phyloP scores from a whole-genome alignment of 345 rosid species.

The Tarenaya hassleriana region DNA sequence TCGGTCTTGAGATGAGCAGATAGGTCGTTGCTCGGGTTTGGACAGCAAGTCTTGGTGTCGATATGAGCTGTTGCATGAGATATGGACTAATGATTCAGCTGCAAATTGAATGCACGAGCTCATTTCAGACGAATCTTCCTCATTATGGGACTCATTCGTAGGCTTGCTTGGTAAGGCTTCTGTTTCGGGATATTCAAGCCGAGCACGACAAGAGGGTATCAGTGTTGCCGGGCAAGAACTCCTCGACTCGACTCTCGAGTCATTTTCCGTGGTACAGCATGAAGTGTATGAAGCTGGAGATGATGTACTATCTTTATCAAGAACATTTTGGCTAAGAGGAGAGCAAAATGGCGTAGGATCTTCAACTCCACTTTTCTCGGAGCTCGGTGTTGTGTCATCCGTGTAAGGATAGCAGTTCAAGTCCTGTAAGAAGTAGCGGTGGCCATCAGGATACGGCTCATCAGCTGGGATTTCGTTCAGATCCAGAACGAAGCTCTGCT shows the following conservation, averaged over 20 bases:
- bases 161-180: slow-evolving; percentile 10
- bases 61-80: slow-evolving; percentile 22
- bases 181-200: slow-evolving; percentile 22
- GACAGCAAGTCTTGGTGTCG: slow-evolving; percentile 16
- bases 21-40: not conserved
- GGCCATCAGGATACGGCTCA: slow-evolving; percentile 18
- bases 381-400: slow-evolving; percentile 24
- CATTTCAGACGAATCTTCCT: slow-evolving; percentile 29
- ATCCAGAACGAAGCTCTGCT: no score
- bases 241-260: slow-evolving; percentile 19
- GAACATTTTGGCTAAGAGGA: slow-evolving; percentile 19
- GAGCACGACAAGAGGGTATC: slow-evolving; percentile 24
- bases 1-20: slow-evolving; percentile 13
- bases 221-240: slow-evolving; percentile 14
- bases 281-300: slow-evolving; percentile 30
- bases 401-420: slow-evolving; percentile 28
- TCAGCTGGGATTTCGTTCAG: slow-evolving; percentile 22
- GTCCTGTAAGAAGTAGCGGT: slow-evolving; percentile 26
- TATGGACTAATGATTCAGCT: slow-evolving; percentile 51
- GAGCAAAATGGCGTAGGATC: slow-evolving; percentile 19
- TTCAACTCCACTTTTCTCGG: slow-evolving; percentile 25
- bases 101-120: slow-evolving; percentile 40
- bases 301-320: slow-evolving; percentile 27
- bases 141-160: not conserved
- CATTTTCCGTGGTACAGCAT: slow-evolving; percentile 29